Base-by-base conservation (phyloP, 768 basidiomycete species). In the Kondoa subrosea region DNA sequence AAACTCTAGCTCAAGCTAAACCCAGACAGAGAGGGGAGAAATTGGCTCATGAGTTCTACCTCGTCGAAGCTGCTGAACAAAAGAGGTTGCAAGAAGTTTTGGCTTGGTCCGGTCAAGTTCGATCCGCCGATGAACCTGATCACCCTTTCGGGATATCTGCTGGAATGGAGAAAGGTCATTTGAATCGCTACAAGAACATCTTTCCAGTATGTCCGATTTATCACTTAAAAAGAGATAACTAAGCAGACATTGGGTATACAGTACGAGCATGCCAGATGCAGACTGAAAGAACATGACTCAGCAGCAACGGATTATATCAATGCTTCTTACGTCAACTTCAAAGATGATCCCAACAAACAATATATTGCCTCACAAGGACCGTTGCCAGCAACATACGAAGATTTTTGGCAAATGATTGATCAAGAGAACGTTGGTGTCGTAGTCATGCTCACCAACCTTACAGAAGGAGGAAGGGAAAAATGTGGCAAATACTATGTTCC, bases 351-450 rank as follows among this genome's bases (percentile, higher is more conserved):
- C 8, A 33, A 57, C 17, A 84, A 84, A 75, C 82, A 86, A 61
- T 97, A 93, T 74, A 95, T 97, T 67, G 93, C 92, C 2, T 95
- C 93, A 1, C 93, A 97, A 76, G 93, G 93, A 2, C 93, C 92
- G 2, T 79, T 97, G 8, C 87, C 87, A 12, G 84, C 87, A 30
- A 96, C 93, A 0, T 93, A 85, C 76, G 80, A 81, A 3, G 92
- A 97, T 76, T 97, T 97, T 74, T 97, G 92, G 92, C 88, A 87
- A 84, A 81, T 96, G 17, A 85, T 87, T 65, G 93, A 91, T 87
- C 89, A 96, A 74, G 91, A 96, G 77, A 87, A 89, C 71, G 88
- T 95, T 0, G 86, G 87, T 70, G 89, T 95, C 63, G 90, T 97
- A 71, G 87, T 95, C 70, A 97, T 96, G 93, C 84, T 97, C 67